Conservation (phyloP, 192 early-diverging fungal species). For the Coemansia sp. region DNA sequence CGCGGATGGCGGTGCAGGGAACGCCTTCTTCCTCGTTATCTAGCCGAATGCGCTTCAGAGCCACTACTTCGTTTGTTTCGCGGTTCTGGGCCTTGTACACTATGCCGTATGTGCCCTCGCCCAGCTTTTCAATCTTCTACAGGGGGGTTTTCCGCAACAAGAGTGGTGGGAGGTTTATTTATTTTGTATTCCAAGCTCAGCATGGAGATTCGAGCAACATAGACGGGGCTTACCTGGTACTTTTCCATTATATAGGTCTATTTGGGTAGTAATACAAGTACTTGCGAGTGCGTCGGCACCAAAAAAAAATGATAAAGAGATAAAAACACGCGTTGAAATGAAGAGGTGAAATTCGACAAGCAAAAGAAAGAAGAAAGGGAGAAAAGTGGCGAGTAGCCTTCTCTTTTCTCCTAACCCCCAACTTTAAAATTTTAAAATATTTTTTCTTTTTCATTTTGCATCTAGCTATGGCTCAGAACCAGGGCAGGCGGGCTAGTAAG, state of each 20-base stretch:
- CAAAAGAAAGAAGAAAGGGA: background rate
- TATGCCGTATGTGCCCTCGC: constrained; percentile 98
- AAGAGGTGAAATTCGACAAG: background rate
- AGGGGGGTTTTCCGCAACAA: too few species aligned
- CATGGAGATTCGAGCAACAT: background rate
- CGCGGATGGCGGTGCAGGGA: constrained; percentile 75
- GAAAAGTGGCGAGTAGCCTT: background rate
- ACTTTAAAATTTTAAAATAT: background rate
- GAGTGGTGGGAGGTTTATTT: too few species aligned
- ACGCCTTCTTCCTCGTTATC: constrained; percentile 92
- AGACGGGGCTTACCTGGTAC: constrained; percentile 57
- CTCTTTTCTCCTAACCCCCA: background rate
- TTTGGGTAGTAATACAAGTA: constrained; percentile 14
- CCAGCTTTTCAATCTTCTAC: constrained; percentile 98
- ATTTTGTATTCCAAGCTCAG: too few species aligned
- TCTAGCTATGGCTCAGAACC: background rate
- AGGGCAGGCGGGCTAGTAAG: constrained; percentile 6
- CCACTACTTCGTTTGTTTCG: constrained; percentile 95
- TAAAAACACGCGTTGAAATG: background rate
- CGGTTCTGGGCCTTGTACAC: constrained; percentile 99
- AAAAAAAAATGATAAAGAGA: background rate
- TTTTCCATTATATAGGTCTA: constrained; percentile 58
- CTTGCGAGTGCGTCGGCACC: background rate
- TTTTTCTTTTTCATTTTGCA: too few species aligned
- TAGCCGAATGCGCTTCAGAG: constrained; percentile 90